Evolutionary conservation across 768 basidiomycete genomes (phyloP).

Genomic region (Boletus eberwhitei): DNA sequence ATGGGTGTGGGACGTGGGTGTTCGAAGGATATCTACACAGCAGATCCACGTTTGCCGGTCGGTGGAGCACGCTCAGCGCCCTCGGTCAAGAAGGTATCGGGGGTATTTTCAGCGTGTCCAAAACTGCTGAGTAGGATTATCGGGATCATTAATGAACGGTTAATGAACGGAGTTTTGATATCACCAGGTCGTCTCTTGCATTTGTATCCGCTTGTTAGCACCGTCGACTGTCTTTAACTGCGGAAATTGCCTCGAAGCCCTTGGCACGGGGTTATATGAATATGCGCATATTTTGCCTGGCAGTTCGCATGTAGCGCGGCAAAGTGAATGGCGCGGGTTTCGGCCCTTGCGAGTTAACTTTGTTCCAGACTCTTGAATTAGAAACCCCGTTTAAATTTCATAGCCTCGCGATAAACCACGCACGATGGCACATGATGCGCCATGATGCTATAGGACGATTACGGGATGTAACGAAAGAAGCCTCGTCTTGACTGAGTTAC

Average conservation of each 20-base stretch:
- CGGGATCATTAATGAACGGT: constrained; percentile 24
- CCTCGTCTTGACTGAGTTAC: constrained; percentile 8
- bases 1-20: constrained; percentile 48
- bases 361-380: constrained; percentile 19
- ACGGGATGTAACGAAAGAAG: constrained; percentile 13
- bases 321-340: constrained; percentile 4
- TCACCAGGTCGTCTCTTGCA: not conserved
- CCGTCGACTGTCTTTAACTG: constrained; percentile 15
- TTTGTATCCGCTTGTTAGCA: constrained; percentile 2
- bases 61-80: constrained; percentile 43
- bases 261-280: constrained; percentile 13
- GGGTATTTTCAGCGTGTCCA: constrained; percentile 60
- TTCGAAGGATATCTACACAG: constrained; percentile 56
- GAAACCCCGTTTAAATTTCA: constrained; percentile 10
- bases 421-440: constrained; percentile 4
- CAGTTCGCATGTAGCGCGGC: constrained; percentile 18
- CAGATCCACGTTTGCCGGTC: constrained; percentile 49
- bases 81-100: constrained; percentile 35
- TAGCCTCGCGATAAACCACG: constrained; percentile 8
- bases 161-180: constrained; percentile 27
- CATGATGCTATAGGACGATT: constrained; percentile 4
- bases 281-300: constrained; percentile 1
- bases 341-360: constrained; percentile 18
- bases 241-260: constrained; percentile 21
- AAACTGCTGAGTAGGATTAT: constrained; percentile 32